Percentiles rank a stretch among this genome's conserved stretches.
These are phyloP conservation scores for Microdochium bolleyi DNA, from an alignment of 2,329 filamentous ascomycete genomes.

Conservation along the genomic window DNA sequence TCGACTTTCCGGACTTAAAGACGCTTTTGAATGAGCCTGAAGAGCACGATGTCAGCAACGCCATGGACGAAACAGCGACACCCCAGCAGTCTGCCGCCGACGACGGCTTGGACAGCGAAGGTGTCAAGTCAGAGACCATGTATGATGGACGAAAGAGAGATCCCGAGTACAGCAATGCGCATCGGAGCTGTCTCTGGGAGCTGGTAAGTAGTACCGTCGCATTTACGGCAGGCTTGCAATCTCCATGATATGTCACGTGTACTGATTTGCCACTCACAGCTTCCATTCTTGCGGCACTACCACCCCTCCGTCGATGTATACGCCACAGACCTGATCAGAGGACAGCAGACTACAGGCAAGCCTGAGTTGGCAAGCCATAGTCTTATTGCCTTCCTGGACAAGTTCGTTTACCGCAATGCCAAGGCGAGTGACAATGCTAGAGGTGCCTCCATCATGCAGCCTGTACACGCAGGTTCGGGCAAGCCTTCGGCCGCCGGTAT, in stretches of 20 bases:
- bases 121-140: slow-evolving; percentile 18
- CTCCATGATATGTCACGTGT: neutral
- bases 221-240: neutral
- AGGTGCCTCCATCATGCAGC: slow-evolving; percentile 94
- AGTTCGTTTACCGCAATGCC: slow-evolving; percentile 95
- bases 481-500: slow-evolving; percentile 29
- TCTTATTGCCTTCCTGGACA: slow-evolving; percentile 90
- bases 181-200: slow-evolving; percentile 90
- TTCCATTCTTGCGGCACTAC: slow-evolving; percentile 72
- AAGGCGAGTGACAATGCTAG: slow-evolving; percentile 62
- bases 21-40: slow-evolving; percentile 76
- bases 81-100: slow-evolving; percentile 9
- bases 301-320: slow-evolving; percentile 89
- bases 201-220: slow-evolving; percentile 35
- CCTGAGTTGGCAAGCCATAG: slow-evolving; percentile 87
- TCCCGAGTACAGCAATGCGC: slow-evolving; percentile 88
- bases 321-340: slow-evolving; percentile 62
- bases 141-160: slow-evolving; percentile 92
- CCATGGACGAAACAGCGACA: slow-evolving; percentile 41
- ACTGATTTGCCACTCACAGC: slow-evolving; percentile 12
- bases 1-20: slow-evolving; percentile 71
- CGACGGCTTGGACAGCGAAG: slow-evolving; percentile 12
- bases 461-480: slow-evolving; percentile 52
- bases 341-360: slow-evolving; percentile 70
- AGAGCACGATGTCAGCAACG: slow-evolving; percentile 64